Conservation (phyloP, 306 rosid species). For the Vigna unguiculata region DNA sequence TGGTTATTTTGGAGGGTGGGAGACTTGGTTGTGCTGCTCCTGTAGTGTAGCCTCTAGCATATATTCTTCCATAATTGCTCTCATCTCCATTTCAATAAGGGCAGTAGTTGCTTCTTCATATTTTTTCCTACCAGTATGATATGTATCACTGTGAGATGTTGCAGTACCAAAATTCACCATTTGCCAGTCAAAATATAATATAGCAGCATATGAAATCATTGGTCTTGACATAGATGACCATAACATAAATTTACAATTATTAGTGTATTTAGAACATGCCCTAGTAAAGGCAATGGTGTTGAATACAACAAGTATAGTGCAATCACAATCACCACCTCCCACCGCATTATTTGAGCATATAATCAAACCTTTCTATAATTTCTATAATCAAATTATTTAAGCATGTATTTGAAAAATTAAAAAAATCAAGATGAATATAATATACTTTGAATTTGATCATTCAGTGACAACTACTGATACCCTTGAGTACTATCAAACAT, state of each 20-base stretch:
- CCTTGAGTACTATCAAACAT: background rate
- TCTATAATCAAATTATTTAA: no score
- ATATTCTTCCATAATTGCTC: conserved; percentile 97
- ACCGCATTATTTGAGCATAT: no score
- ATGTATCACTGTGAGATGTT: conserved; percentile 14
- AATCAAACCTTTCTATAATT: no score
- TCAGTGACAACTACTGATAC: conserved; percentile 14
- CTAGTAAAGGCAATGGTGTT: no score
- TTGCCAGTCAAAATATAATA: conserved; percentile 30
- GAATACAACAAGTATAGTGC: background rate
- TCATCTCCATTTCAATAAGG: conserved; percentile 92
- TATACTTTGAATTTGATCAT: conserved; percentile 22
- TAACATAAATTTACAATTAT: conserved; percentile 2
- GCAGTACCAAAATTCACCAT: conserved; percentile 27
- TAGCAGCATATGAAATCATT: conserved; percentile 25
- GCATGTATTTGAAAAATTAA: no score
- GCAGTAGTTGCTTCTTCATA: conserved; percentile 91
- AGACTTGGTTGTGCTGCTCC: conserved; percentile 92
- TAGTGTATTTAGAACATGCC: background rate
- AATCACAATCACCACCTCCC: background rate
- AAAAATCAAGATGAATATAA: conserved; percentile 14
- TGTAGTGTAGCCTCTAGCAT: conserved; percentile 99
- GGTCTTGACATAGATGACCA: background rate
- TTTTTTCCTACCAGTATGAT: conserved; percentile 69
- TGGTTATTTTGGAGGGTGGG: no score